Evolutionary conservation across 208 protist genomes (phyloP), one percentile per base, ranked within the genome.

Genomic region (Trypanosomatidae sp.): DNA sequence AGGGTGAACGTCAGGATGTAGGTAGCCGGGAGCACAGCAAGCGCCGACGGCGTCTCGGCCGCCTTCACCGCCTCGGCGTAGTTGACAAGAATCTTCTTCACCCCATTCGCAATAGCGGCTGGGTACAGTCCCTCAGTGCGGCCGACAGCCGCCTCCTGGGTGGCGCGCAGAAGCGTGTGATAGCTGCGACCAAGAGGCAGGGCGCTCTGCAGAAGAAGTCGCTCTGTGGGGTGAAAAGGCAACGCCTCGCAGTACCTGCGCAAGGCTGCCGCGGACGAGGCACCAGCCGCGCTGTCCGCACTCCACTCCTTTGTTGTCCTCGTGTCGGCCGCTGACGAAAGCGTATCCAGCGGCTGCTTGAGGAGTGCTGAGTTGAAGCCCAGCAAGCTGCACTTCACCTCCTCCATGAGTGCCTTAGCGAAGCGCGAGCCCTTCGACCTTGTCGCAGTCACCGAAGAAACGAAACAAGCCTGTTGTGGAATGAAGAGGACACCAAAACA

Each of bases 351-450:
- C 13, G 72, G 55, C 52, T 64, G 66, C 52, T 62, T 50, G 17
- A 96, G 66, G 8, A 86, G 55, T n/a, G 52, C 72, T 33, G 92
- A 95, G 65, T 73, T 72, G 60, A 96, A 92, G 17, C 92, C 90
- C 49, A 94, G 81, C 50, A 96, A 84, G 30, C 53, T 74, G 73
- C 90, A 95, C 76, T 94, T 84, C n/a, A 96, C 55, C 68, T 96
- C 92, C 77, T 96, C 92, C 92, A 96, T 96, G 43, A 22, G 73
- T 65, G 59, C 22, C 17, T 15, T 66, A 25, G 41, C 33, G 12
- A 0, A n/a, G 33, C 19, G 44, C 22, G 43, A 65, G 58, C 12
- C n/a, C 39, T 22, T 25, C 13, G 30, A 46, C 59, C 39, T 41
- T 30, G 33, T 15, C 22, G 36, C 17, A 22, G 30, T 28, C 17